Conservation (phyloP, 495 filamentous ascomycete species). For the Trypethelium eluteriae region DNA sequence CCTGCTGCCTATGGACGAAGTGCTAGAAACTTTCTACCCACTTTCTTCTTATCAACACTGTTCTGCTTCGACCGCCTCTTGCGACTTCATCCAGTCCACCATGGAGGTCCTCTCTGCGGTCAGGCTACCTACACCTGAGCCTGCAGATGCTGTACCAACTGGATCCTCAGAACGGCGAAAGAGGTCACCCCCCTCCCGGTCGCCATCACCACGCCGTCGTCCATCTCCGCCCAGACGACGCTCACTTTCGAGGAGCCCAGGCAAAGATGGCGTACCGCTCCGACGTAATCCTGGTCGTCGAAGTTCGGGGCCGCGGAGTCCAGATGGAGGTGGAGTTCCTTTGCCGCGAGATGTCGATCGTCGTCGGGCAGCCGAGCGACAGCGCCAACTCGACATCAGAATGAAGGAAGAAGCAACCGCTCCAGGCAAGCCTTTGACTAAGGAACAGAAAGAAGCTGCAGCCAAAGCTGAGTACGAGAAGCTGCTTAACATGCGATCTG, state of each 20-base stretch:
- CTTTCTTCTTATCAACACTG: constrained; percentile 13
- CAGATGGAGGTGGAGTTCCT: constrained; percentile 27
- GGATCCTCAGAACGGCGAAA: constrained; percentile 38
- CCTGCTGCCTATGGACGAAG: neutral
- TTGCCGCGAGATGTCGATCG: constrained; percentile 46
- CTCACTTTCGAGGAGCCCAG: constrained; percentile 39
- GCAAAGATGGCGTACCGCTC: constrained; percentile 3
- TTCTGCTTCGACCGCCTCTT: neutral
- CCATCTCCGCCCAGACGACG: constrained; percentile 40
- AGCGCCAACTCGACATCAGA: constrained; percentile 56
- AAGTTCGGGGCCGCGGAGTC: constrained; percentile 17
- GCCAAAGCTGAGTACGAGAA: constrained; percentile 90
- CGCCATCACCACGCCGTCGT: constrained; percentile 48
- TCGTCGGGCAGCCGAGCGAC: constrained; percentile 51
- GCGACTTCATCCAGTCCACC: neutral
- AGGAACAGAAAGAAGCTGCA: constrained; percentile 72
- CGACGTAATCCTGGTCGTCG: constrained; percentile 12
- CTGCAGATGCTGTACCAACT: constrained; percentile 33
- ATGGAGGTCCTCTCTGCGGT: constrained; percentile 57
- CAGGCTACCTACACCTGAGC: constrained; percentile 59
- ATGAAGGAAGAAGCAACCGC: constrained; percentile 47
- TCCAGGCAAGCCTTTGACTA: constrained; percentile 56
- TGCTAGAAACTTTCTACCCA: constrained; percentile 20
- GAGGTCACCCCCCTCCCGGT: constrained; percentile 55
- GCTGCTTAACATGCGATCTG: constrained; percentile 79